Evolutionary conservation across 306 rosid genomes (phyloP).

Genomic region (Corylus americana): DNA sequence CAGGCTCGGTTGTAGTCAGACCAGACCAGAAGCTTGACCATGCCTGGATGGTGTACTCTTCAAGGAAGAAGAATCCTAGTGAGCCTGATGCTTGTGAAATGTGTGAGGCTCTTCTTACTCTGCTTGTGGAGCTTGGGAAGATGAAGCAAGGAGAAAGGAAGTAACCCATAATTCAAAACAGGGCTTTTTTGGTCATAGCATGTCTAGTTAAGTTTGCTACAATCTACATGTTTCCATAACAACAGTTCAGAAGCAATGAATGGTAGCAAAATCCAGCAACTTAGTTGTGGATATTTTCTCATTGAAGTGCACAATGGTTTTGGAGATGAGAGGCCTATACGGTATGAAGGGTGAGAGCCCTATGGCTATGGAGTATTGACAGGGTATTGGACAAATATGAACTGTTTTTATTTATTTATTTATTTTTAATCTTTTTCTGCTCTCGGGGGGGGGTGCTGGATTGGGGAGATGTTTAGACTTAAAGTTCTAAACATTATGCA

Average conservation of each 20-base stretch:
- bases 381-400: not conserved
- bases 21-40: slow-evolving; percentile 77
- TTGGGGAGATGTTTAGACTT: too few species aligned
- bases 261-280: not conserved
- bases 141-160: slow-evolving; percentile 25
- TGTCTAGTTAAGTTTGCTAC: not conserved
- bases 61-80: slow-evolving; percentile 45
- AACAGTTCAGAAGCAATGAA: not conserved
- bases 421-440: too few species aligned
- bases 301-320: not conserved
- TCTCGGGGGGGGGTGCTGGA: too few species aligned
- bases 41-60: slow-evolving; percentile 88
- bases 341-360: not conserved
- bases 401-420: too few species aligned
- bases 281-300: not conserved
- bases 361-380: not conserved
- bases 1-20: slow-evolving; percentile 74
- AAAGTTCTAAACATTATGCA: too few species aligned
- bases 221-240: not conserved
- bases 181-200: not conserved
- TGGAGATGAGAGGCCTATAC: too few species aligned
- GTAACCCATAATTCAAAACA: slow-evolving; percentile 1
- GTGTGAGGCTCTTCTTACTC: slow-evolving; percentile 73
- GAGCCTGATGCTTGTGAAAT: slow-evolving; percentile 73
- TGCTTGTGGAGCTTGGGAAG: slow-evolving; percentile 73